Conservation (phyloP, 352 stramenopile species). For the Peronospora belbahrii region DNA sequence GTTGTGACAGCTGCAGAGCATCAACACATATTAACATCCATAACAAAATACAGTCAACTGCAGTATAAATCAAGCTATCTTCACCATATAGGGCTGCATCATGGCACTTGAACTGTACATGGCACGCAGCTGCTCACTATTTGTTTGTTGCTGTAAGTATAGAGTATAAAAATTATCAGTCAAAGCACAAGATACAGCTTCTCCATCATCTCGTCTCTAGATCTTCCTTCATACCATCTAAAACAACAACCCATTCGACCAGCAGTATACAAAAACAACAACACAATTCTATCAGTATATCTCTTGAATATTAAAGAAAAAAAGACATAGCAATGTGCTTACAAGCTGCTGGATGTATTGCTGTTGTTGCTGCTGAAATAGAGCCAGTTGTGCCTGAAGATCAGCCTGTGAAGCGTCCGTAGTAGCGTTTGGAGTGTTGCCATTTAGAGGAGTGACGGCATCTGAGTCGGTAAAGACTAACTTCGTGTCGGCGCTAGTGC, state of each 20-base stretch:
- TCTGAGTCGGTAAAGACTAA: slow-evolving; percentile 27
- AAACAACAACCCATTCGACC: slow-evolving; percentile 1
- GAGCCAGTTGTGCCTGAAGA: slow-evolving; percentile 40
- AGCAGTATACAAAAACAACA: neutral
- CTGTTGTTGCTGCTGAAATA: slow-evolving; percentile 56
- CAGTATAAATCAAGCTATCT: neutral
- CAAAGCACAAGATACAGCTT: neutral
- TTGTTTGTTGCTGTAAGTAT: slow-evolving; percentile 35
- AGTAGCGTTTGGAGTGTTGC: slow-evolving; percentile 1
- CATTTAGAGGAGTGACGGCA: slow-evolving; percentile 15
- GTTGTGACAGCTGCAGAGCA: slow-evolving; percentile 38
- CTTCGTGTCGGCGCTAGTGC: slow-evolving; percentile 16
- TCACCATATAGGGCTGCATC: slow-evolving; percentile 84
- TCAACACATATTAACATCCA: neutral
- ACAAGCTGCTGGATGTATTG: slow-evolving; percentile 52
- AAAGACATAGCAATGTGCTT: slow-evolving; percentile 1
- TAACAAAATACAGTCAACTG: neutral
- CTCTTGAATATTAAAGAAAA: neutral
- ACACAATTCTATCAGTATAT: slow-evolving; percentile 9
- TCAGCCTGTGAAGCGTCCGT: slow-evolving; percentile 26
- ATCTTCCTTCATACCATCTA: slow-evolving; percentile 27
- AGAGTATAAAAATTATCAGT: slow-evolving; percentile 6
- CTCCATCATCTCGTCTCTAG: too few species aligned
- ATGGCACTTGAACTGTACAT: slow-evolving; percentile 77
- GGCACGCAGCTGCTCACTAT: slow-evolving; percentile 74